These are phyloP conservation scores for Croton laevigatus DNA, from an alignment of 441 rosid genomes.

Conservation along the genomic window DNA sequence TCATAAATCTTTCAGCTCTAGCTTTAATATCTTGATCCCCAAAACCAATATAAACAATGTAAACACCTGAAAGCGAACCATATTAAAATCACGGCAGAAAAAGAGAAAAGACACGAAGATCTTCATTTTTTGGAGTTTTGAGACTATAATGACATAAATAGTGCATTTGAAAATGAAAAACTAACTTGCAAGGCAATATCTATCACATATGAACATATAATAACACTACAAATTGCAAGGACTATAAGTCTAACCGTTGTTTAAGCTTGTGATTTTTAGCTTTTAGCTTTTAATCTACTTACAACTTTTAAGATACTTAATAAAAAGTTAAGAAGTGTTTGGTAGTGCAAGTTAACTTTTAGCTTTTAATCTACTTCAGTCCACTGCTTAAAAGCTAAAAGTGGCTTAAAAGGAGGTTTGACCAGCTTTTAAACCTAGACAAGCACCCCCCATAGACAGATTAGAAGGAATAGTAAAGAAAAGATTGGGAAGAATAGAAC, in stretches of 20 bases:
- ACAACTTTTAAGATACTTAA: too few relatives aligned
- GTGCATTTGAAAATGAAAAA: background rate
- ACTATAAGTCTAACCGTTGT: too few relatives aligned
- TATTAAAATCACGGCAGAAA: background rate
- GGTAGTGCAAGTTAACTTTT: too few relatives aligned
- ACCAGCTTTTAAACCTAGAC: background rate
- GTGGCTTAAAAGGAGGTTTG: background rate
- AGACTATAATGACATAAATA: too few relatives aligned
- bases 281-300: too few relatives aligned
- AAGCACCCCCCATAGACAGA: background rate
- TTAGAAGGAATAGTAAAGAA: background rate
- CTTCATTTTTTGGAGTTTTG: background rate
- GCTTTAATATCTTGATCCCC: constrained; percentile 61
- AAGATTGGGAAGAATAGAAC: background rate
- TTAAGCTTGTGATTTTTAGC: too few relatives aligned
- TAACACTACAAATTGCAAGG: background rate
- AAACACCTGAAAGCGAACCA: constrained; percentile 57
- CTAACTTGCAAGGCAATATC: background rate
- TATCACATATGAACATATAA: background rate
- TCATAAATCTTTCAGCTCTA: constrained; percentile 89
- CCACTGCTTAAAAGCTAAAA: too few relatives aligned
- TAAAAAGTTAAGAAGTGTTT: too few relatives aligned
- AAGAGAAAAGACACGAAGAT: background rate
- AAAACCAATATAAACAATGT: constrained; percentile 77
- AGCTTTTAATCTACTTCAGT: too few relatives aligned